Base-by-base conservation (phyloP, 2,329 filamentous ascomycete species). In the Diplocarpon rosae region DNA sequence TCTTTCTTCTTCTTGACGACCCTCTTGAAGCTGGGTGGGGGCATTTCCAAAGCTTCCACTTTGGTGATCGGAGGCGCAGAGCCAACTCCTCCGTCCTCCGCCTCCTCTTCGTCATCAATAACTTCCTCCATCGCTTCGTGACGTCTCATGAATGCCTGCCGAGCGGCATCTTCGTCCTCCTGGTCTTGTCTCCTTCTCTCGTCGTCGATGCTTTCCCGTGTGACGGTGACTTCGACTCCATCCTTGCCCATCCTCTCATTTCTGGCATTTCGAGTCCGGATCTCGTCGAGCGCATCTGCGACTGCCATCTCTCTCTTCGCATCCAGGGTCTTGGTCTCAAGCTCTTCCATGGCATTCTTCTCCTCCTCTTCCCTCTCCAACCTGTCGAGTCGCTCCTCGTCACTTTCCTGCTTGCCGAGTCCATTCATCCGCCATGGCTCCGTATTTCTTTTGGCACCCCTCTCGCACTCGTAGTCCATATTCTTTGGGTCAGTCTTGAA, bases 401-500 rank as follows among this genome's bases (percentile, higher is more conserved):
- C 84, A 2, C 85, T 90, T 67, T 95, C 90, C 52, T 86, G 74
- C 12, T 67, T 69, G 12, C 73, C 68, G 48, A 62, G 63, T 8
- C 69, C 67, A 46, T 76, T 69, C 54, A 59, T 59, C 20, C 87
- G 71, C 92, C 92, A 98, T 0, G 85, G 83, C 64, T 98, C 92
- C 52, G 92, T 92, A 63, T 95, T 96, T 36, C 92, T 75, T 66
- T 90, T 87, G 5, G 90, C 92, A 13, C 92, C 63, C 93, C 75
- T 60, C 74, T 72, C 76, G 65, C 76, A 80, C 38, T 72, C 77
- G 61, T 95, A 98, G 62, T 96, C 90, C 72, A 88, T 87, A 59
- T 89, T 89, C 64, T 93, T 93, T 0, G 92, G 92, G 56, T 98
- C 92, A 0, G 92, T 96, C 52, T 85, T 83, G 69, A 96, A 94